These are phyloP conservation scores for Kitagawia praeruptora DNA, from an alignment of 129 eudicot genomes.

Conservation along the genomic window DNA sequence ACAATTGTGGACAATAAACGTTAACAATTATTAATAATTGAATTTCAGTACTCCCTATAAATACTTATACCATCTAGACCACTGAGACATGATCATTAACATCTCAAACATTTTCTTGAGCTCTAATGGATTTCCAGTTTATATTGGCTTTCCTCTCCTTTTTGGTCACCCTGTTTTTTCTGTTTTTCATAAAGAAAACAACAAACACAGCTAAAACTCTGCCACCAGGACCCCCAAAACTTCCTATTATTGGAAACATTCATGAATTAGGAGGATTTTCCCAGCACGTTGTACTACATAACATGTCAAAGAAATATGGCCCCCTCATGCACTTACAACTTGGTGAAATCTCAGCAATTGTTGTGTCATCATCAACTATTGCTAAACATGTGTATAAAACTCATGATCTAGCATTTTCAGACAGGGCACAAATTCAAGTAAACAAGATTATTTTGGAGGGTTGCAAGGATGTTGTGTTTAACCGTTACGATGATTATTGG, in stretches of 20 bases:
- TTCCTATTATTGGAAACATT: background rate
- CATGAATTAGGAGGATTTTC: background rate
- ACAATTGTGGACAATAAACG: too few relatives aligned
- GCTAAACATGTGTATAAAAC: background rate
- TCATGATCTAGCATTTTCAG: slow-evolving; percentile 2
- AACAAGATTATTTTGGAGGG: background rate
- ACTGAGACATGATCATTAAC: background rate
- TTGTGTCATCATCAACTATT: background rate
- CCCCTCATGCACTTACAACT: background rate
- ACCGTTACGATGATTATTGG: background rate
- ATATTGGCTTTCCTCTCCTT: background rate
- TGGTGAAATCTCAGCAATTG: background rate
- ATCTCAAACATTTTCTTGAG: background rate
- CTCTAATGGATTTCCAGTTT: background rate
- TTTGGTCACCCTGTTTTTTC: background rate
- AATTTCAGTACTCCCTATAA: too few relatives aligned
- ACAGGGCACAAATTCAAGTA: background rate
- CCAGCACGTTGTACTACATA: background rate
- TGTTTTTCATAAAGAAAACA: background rate
- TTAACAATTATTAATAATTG: too few relatives aligned
- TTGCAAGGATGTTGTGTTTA: background rate
- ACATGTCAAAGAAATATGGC: background rate
- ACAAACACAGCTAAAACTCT: background rate
- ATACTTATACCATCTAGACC: too few relatives aligned
- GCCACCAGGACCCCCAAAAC: background rate